Conservation (phyloP, 441 rosid species). For the Populus trichocarpa region DNA sequence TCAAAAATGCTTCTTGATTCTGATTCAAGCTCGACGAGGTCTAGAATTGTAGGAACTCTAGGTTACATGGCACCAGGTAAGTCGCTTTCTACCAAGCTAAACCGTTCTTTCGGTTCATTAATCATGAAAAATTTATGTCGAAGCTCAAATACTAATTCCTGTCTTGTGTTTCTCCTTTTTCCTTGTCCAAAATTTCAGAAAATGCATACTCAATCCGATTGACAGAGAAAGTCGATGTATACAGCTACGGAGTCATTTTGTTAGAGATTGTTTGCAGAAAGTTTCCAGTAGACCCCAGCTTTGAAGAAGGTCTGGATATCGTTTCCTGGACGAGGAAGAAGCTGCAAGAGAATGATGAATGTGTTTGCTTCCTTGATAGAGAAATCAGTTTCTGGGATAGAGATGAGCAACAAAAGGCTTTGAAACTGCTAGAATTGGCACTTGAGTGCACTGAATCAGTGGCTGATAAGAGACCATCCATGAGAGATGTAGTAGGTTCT, state of each 20-base stretch:
- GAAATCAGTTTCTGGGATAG: conserved; percentile 29
- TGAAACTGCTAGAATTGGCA: conserved; percentile 29
- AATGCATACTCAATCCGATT: conserved; percentile 26
- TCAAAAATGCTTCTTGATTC: conserved; percentile 35
- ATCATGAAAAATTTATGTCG: background rate
- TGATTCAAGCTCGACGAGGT: conserved; percentile 34
- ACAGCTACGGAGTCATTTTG: conserved; percentile 34
- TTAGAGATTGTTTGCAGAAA: conserved; percentile 34
- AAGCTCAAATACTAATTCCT: background rate
- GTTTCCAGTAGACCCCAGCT: conserved; percentile 21
- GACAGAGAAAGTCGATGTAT: conserved; percentile 37
- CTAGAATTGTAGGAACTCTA: conserved; percentile 40
- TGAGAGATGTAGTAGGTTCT: conserved; percentile 31
- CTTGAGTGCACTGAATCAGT: conserved; percentile 32
- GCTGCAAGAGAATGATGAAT: conserved; percentile 25
- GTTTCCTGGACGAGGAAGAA: conserved; percentile 24
- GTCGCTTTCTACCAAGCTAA: background rate
- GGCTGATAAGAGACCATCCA: conserved; percentile 33
- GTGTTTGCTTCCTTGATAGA: conserved; percentile 27
- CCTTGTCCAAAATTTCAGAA: conserved; percentile 21
- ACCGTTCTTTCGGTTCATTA: background rate
- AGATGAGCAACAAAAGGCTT: conserved; percentile 32
- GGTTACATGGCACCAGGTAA: conserved; percentile 59
- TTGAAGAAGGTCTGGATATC: conserved; percentile 30
- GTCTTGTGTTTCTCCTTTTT: background rate